phyloP scores from a whole-genome alignment of 805 yeast genomes.

The Lachancea thermotolerans region DNA sequence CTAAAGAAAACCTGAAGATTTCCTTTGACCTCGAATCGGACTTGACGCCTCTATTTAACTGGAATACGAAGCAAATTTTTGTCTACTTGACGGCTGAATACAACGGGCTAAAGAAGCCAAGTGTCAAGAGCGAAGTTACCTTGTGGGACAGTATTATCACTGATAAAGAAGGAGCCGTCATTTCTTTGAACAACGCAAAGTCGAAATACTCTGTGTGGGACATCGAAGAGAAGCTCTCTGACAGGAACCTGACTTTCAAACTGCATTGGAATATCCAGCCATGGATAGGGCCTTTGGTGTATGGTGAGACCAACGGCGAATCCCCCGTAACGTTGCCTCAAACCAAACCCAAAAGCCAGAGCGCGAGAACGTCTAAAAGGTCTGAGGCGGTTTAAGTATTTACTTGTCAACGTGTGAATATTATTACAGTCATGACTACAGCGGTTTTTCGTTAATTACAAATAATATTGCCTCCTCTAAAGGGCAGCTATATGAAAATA shows the following conservation, averaged over 20 bases:
- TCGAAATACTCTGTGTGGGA: slow-evolving; percentile 89
- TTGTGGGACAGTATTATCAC: slow-evolving; percentile 87
- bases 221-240: slow-evolving; percentile 49
- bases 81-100: slow-evolving; percentile 86
- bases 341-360: neutral
- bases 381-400: neutral
- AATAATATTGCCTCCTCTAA: neutral
- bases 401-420: neutral
- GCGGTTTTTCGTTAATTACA: neutral
- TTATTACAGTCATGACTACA: slow-evolving; percentile 1
- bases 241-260: slow-evolving; percentile 58
- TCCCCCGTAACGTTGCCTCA: slow-evolving; percentile 5
- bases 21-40: slow-evolving; percentile 71
- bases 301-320: slow-evolving; percentile 47
- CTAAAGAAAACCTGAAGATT: slow-evolving; percentile 70
- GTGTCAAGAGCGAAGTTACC: slow-evolving; percentile 58
- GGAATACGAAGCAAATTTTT: slow-evolving; percentile 97
- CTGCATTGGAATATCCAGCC: slow-evolving; percentile 94
- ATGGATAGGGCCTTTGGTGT: slow-evolving; percentile 69
- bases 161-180: slow-evolving; percentile 47
- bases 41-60: slow-evolving; percentile 74
- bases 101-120: slow-evolving; percentile 36
- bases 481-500: too few relatives aligned
- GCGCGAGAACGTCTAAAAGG: neutral
- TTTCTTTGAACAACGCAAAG: slow-evolving; percentile 45